Evolutionary conservation across 345 rosid genomes (phyloP).

Genomic region (Euclidium syriacum): DNA sequence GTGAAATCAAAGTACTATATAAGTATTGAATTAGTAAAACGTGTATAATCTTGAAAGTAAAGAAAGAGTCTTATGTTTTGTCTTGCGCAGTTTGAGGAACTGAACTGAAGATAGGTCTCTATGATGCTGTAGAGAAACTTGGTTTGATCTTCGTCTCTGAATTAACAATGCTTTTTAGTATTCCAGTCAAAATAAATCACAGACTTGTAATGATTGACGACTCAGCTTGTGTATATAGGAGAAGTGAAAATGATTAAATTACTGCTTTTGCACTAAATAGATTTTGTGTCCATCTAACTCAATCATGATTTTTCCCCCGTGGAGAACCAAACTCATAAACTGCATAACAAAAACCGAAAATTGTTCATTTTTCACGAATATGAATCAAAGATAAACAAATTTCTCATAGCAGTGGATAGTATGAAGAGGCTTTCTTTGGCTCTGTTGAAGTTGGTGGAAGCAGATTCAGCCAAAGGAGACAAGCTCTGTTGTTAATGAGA

Average conservation of each 20-base stretch:
- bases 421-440: slow-evolving; percentile 60
- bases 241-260: not conserved
- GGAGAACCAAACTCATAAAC: not conserved
- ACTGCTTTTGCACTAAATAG: not conserved
- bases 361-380: not conserved
- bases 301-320: not conserved
- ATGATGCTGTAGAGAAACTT: not conserved
- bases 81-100: slow-evolving; percentile 16
- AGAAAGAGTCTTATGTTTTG: slow-evolving; percentile 5
- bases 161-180: not conserved
- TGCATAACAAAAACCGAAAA: not conserved
- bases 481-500: too few species aligned
- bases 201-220: not conserved
- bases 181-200: slow-evolving; percentile 19
- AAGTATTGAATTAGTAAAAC: not conserved
- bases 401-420: slow-evolving; percentile 60
- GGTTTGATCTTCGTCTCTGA: not conserved
- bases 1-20: not conserved
- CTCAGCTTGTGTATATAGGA: not conserved
- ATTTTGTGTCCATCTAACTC: not conserved
- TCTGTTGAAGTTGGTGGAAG: slow-evolving; percentile 44
- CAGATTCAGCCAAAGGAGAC: slow-evolving; percentile 50
- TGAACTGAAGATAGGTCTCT: not conserved
- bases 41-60: slow-evolving; percentile 9
- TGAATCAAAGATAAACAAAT: slow-evolving; percentile 49